A percentile compares a stretch with the other conserved stretches of the same genome.
phyloP scores from a whole-genome alignment of 257 asterid genomes.

The Solanum appendiculatum region DNA sequence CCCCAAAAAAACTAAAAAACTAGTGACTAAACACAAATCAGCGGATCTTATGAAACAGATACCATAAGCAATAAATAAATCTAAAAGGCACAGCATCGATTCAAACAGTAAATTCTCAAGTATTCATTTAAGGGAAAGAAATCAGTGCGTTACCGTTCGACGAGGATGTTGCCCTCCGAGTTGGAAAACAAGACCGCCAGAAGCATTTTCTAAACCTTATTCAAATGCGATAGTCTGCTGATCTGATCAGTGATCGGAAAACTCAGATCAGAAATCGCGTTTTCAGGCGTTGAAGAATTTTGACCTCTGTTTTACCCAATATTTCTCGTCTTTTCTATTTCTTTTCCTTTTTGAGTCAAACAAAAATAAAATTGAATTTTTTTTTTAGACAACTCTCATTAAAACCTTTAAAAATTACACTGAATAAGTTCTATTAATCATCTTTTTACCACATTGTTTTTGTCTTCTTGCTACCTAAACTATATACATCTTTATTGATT shows the following conservation, averaged over 20 bases:
- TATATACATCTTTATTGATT: neutral
- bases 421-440: too few relatives aligned
- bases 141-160: constrained; percentile 58
- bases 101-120: neutral
- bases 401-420: too few relatives aligned
- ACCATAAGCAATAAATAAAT: neutral
- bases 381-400: too few relatives aligned
- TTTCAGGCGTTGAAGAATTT: neutral
- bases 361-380: neutral
- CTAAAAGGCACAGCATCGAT: neutral
- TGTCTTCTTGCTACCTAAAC: neutral
- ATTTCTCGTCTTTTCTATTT: neutral
- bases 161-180: constrained; percentile 93
- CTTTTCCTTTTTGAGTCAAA: neutral
- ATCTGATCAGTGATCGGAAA: neutral
- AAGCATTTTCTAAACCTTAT: constrained; percentile 35
- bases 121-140: neutral
- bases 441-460: neutral
- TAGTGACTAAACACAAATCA: neutral
- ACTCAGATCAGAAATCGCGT: neutral
- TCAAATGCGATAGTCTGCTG: neutral
- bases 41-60: neutral
- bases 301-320: neutral
- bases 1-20: neutral
- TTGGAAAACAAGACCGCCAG: constrained; percentile 86